phyloP scores from a whole-genome alignment of 2,329 filamentous ascomycete genomes.

The Plenodomus biglobosus region DNA sequence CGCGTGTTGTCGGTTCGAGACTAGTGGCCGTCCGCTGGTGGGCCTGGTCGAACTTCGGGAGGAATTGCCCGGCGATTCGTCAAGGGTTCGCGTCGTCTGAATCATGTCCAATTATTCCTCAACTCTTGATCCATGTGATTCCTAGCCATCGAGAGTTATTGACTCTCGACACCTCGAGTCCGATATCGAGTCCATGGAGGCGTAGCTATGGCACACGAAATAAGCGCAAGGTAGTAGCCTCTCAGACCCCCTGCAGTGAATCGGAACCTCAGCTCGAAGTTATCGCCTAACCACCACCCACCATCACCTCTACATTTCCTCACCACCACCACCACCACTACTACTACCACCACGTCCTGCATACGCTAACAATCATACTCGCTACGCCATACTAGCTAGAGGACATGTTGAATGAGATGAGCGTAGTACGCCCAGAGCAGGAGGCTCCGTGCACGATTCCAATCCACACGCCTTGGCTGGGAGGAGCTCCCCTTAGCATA shows the following conservation, averaged over 20 bases:
- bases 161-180: background rate
- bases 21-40: conserved; percentile 5
- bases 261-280: background rate
- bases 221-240: background rate
- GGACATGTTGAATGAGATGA: no score
- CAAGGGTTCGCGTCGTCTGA: background rate
- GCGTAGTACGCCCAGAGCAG: background rate
- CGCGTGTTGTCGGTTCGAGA: conserved; percentile 3
- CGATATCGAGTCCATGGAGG: background rate
- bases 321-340: background rate
- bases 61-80: conserved; percentile 2
- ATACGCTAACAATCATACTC: no score
- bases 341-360: background rate
- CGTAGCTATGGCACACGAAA: background rate
- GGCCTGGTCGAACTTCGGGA: conserved; percentile 1
- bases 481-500: background rate
- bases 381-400: no score
- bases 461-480: background rate
- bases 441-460: background rate
- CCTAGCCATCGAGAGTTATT: background rate
- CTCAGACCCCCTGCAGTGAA: background rate
- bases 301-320: background rate
- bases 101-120: background rate
- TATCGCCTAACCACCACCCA: background rate
- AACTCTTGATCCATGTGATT: background rate